Conservation (phyloP, 805 yeast species). For the Suhomyces faveliae region DNA sequence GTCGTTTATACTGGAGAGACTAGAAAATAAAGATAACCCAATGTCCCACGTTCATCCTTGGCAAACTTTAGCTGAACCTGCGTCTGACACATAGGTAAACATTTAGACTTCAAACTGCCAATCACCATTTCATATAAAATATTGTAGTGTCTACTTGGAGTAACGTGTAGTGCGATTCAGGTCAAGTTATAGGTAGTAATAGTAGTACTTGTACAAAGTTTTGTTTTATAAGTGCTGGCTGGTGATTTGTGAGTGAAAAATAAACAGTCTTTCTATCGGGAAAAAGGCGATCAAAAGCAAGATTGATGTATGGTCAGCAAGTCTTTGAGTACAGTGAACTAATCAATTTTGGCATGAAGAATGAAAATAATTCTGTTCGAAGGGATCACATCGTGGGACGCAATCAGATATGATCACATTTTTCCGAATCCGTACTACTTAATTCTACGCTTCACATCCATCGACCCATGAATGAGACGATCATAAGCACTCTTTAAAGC, state of each 20-base stretch:
- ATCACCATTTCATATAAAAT: not conserved
- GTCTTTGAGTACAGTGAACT: not conserved
- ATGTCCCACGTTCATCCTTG: not conserved
- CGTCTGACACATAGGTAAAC: not conserved
- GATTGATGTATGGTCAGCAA: not conserved
- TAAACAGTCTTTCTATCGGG: not conserved
- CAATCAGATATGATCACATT: not conserved
- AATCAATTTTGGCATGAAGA: not conserved
- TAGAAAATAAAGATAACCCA: not conserved
- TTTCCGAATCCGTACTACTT: too few species aligned
- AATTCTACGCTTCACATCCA: not conserved
- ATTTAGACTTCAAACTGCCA: not conserved
- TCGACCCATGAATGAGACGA: not conserved
- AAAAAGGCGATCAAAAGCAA: not conserved
- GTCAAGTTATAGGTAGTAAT: too few species aligned
- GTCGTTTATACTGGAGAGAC: not conserved
- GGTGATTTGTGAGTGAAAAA: not conserved
- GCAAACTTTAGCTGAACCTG: not conserved
- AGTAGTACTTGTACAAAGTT: too few species aligned
- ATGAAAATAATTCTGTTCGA: not conserved
- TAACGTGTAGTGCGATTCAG: not conserved
- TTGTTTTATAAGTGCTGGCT: not conserved
- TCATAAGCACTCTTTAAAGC: not conserved
- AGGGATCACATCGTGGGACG: not conserved
- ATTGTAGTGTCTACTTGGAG: not conserved